Evolutionary conservation across 306 rosid genomes (phyloP).

Genomic region (Pueraria montana): DNA sequence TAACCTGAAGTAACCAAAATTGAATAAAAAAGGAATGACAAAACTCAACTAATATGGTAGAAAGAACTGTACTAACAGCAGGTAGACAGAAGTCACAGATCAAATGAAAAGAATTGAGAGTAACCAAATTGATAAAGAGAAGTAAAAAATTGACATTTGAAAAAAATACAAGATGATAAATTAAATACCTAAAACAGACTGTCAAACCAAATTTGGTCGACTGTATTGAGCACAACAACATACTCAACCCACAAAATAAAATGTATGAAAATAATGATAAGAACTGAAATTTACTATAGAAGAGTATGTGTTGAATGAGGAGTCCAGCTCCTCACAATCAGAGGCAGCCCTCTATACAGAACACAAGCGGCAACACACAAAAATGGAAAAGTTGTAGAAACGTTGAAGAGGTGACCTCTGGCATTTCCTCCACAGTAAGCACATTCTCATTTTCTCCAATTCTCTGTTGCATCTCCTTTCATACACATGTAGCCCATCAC

Average conservation of each 20-base stretch:
- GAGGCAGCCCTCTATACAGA: conserved; percentile 4
- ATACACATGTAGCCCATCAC: too few species aligned
- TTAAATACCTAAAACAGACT: conserved; percentile 64
- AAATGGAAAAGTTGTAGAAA: conserved; percentile 13
- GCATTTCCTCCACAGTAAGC: too few species aligned
- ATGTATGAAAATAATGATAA: too few species aligned
- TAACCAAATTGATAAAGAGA: too few species aligned
- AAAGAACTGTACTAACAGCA: conserved; percentile 8
- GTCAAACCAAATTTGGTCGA: conserved; percentile 73
- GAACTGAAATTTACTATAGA: too few species aligned
- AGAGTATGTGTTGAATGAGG: too few species aligned
- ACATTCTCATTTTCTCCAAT: too few species aligned
- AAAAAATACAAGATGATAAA: conserved; percentile 6
- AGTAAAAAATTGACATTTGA: too few species aligned
- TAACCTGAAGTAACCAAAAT: conserved; percentile 34
- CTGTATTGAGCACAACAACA: conserved; percentile 75
- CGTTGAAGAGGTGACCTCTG: too few species aligned
- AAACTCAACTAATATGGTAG: conserved; percentile 3
- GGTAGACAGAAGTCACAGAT: conserved; percentile 15
- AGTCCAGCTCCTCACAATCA: too few species aligned
- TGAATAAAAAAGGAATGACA: conserved; percentile 32
- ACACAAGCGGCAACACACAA: conserved; percentile 31
- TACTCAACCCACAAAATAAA: too few species aligned
- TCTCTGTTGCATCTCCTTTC: too few species aligned
- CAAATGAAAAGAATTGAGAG: conserved; percentile 29